Conservation (phyloP, 495 filamentous ascomycete genomes). For the Astrocystis sublimbata region DNA sequence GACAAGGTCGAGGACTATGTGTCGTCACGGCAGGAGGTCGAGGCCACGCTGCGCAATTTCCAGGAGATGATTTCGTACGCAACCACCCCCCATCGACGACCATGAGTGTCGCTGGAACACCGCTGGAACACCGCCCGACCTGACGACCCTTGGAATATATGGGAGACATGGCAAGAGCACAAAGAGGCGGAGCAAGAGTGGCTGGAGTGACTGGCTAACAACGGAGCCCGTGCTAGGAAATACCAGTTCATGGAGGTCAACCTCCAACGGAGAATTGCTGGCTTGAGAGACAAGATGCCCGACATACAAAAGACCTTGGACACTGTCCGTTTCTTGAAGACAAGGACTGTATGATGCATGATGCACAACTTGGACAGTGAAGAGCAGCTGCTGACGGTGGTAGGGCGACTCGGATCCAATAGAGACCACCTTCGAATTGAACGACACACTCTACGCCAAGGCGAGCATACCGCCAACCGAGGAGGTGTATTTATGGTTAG, state of each 20-base stretch:
- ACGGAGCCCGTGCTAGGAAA: conserved; percentile 57
- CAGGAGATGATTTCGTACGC: conserved; percentile 97
- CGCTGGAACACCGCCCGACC: no score
- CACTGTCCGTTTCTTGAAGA: conserved; percentile 80
- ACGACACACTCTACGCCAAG: conserved; percentile 92
- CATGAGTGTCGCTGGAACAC: no score
- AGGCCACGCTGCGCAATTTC: conserved; percentile 84
- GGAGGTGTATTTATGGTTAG: conserved; percentile 96
- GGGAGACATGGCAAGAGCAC: not conserved
- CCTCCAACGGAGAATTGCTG: conserved; percentile 75
- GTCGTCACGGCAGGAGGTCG: conserved; percentile 80
- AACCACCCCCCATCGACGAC: not conserved
- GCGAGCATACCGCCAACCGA: conserved; percentile 78
- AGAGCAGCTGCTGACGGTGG: conserved; percentile 9
- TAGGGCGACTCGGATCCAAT: conserved; percentile 62
- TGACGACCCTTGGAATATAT: not conserved
- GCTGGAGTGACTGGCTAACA: conserved; percentile 1
- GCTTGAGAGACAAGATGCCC: conserved; percentile 90
- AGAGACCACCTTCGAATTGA: conserved; percentile 92
- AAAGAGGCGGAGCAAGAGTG: not conserved
- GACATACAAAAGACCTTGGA: conserved; percentile 98
- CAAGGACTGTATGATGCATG: conserved; percentile 56
- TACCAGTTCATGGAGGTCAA: conserved; percentile 99
- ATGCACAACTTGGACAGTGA: not conserved
- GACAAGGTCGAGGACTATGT: conserved; percentile 97